Base-by-base conservation (phyloP, 306 rosid genomes). In the Medicago lupulina region DNA sequence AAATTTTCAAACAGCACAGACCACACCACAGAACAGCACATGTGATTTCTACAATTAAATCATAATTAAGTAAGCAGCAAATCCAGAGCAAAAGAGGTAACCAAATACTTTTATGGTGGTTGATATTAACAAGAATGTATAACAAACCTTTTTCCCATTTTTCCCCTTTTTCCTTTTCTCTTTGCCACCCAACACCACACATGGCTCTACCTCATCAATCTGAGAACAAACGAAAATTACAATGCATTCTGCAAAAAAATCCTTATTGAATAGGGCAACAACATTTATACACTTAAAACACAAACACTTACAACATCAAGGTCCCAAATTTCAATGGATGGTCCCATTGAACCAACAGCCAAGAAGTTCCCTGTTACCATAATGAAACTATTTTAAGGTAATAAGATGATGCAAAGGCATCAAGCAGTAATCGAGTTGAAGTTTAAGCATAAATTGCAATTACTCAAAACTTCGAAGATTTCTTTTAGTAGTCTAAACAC, bases 281-380 rank as follows among this genome's bases (percentile, higher is more conserved):
- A 28, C 31, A 28, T 28, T 28, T 28, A 28, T 28, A 28, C 31
- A 28, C 31, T 28, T 28, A 28, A 28, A 28, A 28, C 65, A 18
- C 34, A 25, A 25, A 25, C 65, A 18, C 36, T 77, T 89, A 94
- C 97, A 76, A 92, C 83, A 81, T 94, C 97, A 81, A 94, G 97
- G 86, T 94, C 96, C 96, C 96, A 94, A 75, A 94, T 92, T 87
- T 94, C 97, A 39, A 92, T 92, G 64, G 89, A 73, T 55, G 97
- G 97, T 67, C 87, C 95, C 98, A 94, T 92, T 66, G 96, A 82
- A 70, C 96, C 96, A 80, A 92, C 96, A 61, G 95, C 96, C 76
- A 92, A 47, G 74, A 92, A 92, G 75, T 87, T 94, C 67, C 98
- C 98, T 91, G 90, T 50, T 41, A 88, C 70, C 80, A 58, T 38